Evolutionary conservation across 2,329 filamentous ascomycete genomes (phyloP).

Genomic region (Venturiaceae sp.): DNA sequence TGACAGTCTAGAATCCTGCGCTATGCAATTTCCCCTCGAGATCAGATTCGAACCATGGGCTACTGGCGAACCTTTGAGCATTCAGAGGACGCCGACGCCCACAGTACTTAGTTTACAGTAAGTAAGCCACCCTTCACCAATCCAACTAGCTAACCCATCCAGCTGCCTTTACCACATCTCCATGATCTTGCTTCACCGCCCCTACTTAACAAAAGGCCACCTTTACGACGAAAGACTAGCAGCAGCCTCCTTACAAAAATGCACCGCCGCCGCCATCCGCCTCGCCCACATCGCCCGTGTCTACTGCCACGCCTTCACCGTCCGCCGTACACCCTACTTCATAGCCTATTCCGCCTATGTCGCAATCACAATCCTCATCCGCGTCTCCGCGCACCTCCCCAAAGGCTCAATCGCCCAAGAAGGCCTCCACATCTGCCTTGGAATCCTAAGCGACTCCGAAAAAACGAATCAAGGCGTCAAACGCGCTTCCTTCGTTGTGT

Average conservation of each 20-base stretch:
- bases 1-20: background rate
- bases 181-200: slow-evolving; percentile 7
- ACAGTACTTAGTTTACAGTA: slow-evolving; percentile 4
- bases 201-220: slow-evolving; percentile 5
- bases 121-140: background rate
- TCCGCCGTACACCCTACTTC: slow-evolving; percentile 5
- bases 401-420: background rate
- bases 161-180: slow-evolving; percentile 7
- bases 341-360: slow-evolving; percentile 6
- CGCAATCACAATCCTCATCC: slow-evolving; percentile 5
- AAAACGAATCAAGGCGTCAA: slow-evolving; percentile 5
- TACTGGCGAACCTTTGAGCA: background rate
- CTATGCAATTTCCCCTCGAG: background rate
- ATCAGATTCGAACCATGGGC: slow-evolving; percentile 6
- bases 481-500: slow-evolving; percentile 2
- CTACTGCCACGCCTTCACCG: slow-evolving; percentile 5
- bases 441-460: background rate
- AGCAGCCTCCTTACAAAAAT: background rate
- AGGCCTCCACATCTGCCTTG: background rate
- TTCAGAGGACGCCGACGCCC: slow-evolving; percentile 3
- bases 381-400: background rate
- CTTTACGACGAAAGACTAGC: slow-evolving; percentile 3
- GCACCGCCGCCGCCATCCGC: background rate
- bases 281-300: slow-evolving; percentile 1
- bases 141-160: background rate